phyloP scores from a whole-genome alignment of 805 yeast species.

The Hagleromyces aurorensis region DNA sequence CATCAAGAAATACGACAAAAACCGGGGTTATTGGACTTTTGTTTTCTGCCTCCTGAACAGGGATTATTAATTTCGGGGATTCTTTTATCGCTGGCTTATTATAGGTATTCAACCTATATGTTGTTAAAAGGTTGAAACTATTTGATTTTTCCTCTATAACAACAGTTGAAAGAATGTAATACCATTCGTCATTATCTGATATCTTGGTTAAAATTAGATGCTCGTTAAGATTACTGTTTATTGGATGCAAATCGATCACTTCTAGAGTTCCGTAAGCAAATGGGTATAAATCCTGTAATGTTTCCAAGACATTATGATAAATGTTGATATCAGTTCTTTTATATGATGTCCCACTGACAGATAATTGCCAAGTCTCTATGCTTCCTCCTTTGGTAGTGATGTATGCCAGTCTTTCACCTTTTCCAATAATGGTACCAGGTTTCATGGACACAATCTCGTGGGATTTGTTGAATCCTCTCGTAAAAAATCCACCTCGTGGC shows the following conservation, averaged over 20 bases:
- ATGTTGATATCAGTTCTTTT: constrained; percentile 33
- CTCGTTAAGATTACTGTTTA: constrained; percentile 33
- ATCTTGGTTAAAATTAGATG: constrained; percentile 46
- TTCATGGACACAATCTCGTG: constrained; percentile 50
- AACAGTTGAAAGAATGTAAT: constrained; percentile 46
- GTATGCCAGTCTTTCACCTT: constrained; percentile 40
- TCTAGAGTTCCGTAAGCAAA: constrained; percentile 43
- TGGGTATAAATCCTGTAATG: constrained; percentile 42
- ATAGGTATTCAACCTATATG: constrained; percentile 55
- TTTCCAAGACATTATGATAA: constrained; percentile 31
- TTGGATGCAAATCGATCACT: constrained; percentile 55
- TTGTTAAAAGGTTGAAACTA: constrained; percentile 50
- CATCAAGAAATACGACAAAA: constrained; percentile 48
- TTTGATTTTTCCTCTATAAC: constrained; percentile 38
- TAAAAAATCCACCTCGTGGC: constrained; percentile 32
- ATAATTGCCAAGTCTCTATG: constrained; percentile 42
- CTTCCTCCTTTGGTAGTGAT: constrained; percentile 38
- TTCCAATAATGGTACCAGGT: constrained; percentile 43
- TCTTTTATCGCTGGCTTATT: constrained; percentile 19
- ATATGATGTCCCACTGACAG: constrained; percentile 34
- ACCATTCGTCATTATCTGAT: constrained; percentile 29
- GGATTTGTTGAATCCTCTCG: constrained; percentile 19
- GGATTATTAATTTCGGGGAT: constrained; percentile 46
- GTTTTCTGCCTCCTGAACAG: constrained; percentile 38
- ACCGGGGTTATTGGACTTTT: constrained; percentile 34